Conservation (phyloP, 2,329 filamentous ascomycete genomes). For the Cladosporium sp. region DNA sequence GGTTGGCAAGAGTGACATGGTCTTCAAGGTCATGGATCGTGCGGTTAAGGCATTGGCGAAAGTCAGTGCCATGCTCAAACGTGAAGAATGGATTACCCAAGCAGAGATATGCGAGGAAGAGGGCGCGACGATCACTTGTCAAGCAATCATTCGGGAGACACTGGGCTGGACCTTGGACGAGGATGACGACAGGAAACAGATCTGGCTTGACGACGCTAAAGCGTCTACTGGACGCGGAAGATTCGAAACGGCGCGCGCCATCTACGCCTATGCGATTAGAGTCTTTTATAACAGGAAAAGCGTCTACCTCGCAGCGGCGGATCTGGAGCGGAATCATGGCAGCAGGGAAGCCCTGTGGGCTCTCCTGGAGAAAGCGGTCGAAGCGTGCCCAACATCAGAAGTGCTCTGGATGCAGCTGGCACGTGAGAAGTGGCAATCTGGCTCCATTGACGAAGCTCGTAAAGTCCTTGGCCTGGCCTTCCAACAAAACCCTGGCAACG, state of each 20-base stretch:
- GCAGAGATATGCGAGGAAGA: slow-evolving; percentile 94
- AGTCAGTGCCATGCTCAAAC: slow-evolving; percentile 92
- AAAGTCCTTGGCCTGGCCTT: slow-evolving; percentile 84
- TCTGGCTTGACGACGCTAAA: slow-evolving; percentile 92
- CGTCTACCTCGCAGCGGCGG: slow-evolving; percentile 84
- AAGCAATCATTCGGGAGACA: slow-evolving; percentile 85
- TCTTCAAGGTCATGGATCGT: slow-evolving; percentile 85
- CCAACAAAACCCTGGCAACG: slow-evolving; percentile 91
- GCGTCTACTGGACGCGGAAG: slow-evolving; percentile 72
- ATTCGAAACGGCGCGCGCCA: slow-evolving; percentile 87
- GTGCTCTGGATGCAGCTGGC: slow-evolving; percentile 94
- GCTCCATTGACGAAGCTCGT: slow-evolving; percentile 80
- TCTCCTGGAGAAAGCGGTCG: slow-evolving; percentile 86
- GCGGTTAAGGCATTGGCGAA: slow-evolving; percentile 82
- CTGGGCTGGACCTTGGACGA: slow-evolving; percentile 91
- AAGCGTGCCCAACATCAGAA: slow-evolving; percentile 86
- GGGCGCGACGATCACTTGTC: slow-evolving; percentile 78
- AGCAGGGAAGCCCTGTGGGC: slow-evolving; percentile 76
- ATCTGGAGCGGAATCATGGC: slow-evolving; percentile 86
- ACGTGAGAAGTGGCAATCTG: slow-evolving; percentile 87
- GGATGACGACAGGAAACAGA: slow-evolving; percentile 91
- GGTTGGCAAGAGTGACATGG: slow-evolving; percentile 73
- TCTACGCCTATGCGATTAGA: slow-evolving; percentile 84
- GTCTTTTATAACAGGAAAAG: slow-evolving; percentile 85
- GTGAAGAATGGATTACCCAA: slow-evolving; percentile 94